A percentile compares a stretch with the other conserved stretches of the same genome.
Conservation (phyloP, 208 protist genomes). For the Trypanosoma conorhini region DNA sequence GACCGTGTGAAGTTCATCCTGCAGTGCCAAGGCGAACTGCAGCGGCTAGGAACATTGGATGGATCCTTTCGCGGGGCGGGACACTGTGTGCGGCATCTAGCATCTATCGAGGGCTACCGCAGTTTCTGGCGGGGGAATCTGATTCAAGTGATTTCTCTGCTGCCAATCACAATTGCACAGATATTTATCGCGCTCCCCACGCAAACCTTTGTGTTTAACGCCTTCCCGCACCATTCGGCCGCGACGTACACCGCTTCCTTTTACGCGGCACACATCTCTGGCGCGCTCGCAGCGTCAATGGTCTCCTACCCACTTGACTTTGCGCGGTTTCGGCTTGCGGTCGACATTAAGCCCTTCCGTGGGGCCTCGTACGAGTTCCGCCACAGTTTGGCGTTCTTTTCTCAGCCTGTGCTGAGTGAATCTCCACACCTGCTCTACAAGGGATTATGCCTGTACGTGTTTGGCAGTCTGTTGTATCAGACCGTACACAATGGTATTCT, state of each 20-base stretch:
- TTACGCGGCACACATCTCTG: constrained; percentile 54
- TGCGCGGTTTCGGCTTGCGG: constrained; percentile 76
- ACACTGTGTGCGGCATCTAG: constrained; percentile 57
- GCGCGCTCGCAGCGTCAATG: constrained; percentile 40
- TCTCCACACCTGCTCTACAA: constrained; percentile 74
- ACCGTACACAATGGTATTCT: constrained; percentile 44
- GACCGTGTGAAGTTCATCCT: constrained; percentile 88
- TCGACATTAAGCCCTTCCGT: constrained; percentile 64
- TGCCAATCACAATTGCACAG: constrained; percentile 66
- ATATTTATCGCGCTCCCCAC: constrained; percentile 69
- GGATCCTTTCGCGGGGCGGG: constrained; percentile 53
- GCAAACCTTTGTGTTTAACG: constrained; percentile 59
- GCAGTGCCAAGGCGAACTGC: constrained; percentile 75
- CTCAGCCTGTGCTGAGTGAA: constrained; percentile 61
- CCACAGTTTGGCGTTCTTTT: constrained; percentile 76
- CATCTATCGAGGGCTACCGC: constrained; percentile 46
- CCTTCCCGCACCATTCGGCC: constrained; percentile 30
- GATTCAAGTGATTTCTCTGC: constrained; percentile 68
- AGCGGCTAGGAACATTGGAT: constrained; percentile 44
- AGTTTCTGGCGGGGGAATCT: constrained; percentile 86
- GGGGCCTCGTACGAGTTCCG: constrained; percentile 60
- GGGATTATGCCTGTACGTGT: constrained; percentile 64
- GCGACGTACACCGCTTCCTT: constrained; percentile 45
- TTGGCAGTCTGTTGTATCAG: constrained; percentile 69
- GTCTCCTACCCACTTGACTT: constrained; percentile 85